A percentile compares a stretch with the other conserved stretches of the same genome.
Conservation (phyloP, 148 eudicot species). For the Rhododendron mucronatum region DNA sequence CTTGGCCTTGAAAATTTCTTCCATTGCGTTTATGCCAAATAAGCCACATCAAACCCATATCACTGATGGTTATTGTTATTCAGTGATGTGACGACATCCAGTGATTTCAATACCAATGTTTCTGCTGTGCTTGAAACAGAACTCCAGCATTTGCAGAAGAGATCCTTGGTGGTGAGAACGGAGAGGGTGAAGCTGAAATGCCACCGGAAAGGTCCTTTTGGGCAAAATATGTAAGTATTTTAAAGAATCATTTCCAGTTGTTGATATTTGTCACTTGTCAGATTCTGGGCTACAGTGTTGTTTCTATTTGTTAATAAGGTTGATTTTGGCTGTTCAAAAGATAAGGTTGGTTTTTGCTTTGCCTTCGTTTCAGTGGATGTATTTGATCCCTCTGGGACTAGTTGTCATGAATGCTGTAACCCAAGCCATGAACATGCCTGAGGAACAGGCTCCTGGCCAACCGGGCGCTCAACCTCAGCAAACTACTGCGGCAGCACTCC, state of each 20-base stretch:
- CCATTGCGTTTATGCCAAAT: neutral
- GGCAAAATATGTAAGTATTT: conserved; percentile 90
- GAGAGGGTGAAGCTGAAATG: conserved; percentile 53
- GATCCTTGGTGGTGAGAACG: conserved; percentile 43
- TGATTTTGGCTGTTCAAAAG: neutral
- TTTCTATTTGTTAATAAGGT: neutral
- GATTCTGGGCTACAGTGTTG: neutral
- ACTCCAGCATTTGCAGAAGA: conserved; percentile 83
- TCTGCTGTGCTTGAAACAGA: conserved; percentile 32
- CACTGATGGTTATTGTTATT: neutral
- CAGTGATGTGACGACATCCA: neutral
- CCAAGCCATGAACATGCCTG: conserved; percentile 96
- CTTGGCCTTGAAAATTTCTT: neutral
- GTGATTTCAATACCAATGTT: neutral
- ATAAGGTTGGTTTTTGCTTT: neutral
- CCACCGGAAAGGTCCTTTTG: conserved; percentile 90
- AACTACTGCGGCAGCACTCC: conserved; percentile 30
- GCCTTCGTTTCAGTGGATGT: conserved; percentile 87
- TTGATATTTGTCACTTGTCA: neutral
- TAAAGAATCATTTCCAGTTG: neutral
- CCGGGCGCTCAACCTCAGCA: conserved; percentile 33
- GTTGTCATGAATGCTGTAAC: conserved; percentile 89
- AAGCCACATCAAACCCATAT: neutral
- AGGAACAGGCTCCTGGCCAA: conserved; percentile 60
- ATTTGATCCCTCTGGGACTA: conserved; percentile 85